Evolutionary conservation across 768 basidiomycete species (phyloP).

Genomic region (Serendipita indica): DNA sequence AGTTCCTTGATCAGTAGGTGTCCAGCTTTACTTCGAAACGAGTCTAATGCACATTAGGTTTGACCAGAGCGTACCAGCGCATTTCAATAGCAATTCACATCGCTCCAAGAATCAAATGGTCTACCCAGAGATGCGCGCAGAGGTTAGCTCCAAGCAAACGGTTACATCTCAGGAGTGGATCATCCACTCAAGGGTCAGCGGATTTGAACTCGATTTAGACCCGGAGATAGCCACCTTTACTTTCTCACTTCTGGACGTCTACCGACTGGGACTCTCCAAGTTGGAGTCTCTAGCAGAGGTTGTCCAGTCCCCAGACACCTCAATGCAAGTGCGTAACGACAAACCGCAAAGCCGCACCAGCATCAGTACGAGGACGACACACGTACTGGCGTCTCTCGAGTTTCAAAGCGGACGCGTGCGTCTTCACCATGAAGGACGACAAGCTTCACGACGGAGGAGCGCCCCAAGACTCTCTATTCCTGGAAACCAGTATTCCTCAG

Average conservation of each 20-base stretch:
- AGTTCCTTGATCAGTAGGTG: constrained; percentile 64
- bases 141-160: constrained; percentile 43
- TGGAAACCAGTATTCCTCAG: background rate
- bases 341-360: background rate
- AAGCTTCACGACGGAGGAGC: constrained; percentile 27
- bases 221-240: constrained; percentile 63
- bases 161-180: constrained; percentile 38
- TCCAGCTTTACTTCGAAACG: background rate
- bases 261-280: constrained; percentile 43
- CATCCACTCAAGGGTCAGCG: constrained; percentile 58
- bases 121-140: constrained; percentile 70
- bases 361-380: constrained; percentile 29
- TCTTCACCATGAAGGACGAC: constrained; percentile 40
- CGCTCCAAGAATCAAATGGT: constrained; percentile 53
- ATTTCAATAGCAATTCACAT: constrained; percentile 60
- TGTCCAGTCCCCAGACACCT: background rate
- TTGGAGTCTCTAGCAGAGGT: background rate
- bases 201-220: constrained; percentile 75
- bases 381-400: constrained; percentile 47
- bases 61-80: constrained; percentile 49
- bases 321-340: background rate
- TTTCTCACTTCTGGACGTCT: constrained; percentile 74
- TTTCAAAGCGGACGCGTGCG: constrained; percentile 80
- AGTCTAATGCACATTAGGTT: constrained; percentile 38
- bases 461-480: constrained; percentile 7